Evolutionary conservation across 148 eudicot species (phyloP).

Genomic region (Arctostaphylos glauca): DNA sequence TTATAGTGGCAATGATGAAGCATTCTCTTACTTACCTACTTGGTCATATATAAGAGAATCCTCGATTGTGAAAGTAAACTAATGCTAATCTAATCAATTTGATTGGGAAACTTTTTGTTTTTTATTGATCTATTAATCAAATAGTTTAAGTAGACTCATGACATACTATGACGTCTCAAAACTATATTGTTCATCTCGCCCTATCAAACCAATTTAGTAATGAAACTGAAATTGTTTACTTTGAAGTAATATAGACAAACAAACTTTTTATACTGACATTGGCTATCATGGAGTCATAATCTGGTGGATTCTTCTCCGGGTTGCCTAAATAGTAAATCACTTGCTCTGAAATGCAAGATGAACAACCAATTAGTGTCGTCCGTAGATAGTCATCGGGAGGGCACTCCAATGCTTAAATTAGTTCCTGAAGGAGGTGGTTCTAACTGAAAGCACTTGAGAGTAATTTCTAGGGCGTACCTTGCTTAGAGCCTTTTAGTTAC

Average conservation of each 20-base stretch:
- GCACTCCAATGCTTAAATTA: too few species aligned
- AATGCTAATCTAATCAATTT: background rate
- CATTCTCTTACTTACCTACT: background rate
- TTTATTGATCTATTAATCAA: background rate
- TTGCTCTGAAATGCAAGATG: too few species aligned
- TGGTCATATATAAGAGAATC: background rate
- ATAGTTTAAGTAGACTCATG: background rate
- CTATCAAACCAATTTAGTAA: background rate
- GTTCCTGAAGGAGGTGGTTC: too few species aligned
- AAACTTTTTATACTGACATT: background rate
- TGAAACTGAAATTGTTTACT: background rate
- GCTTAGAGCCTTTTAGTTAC: too few species aligned
- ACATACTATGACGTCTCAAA: background rate
- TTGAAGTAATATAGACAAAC: background rate
- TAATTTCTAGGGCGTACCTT: too few species aligned
- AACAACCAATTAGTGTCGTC: too few species aligned
- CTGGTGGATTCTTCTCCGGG: too few species aligned
- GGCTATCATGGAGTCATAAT: background rate
- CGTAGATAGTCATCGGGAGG: too few species aligned
- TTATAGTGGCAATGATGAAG: background rate
- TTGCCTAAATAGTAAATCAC: too few species aligned
- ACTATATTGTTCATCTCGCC: background rate
- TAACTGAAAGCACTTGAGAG: too few species aligned
- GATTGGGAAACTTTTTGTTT: background rate
- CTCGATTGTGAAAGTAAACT: background rate